Evolutionary conservation across 2,329 filamentous ascomycete genomes (phyloP), one percentile per base, ranked within the genome.

Genomic region (Torrubiella hemipterigena): DNA sequence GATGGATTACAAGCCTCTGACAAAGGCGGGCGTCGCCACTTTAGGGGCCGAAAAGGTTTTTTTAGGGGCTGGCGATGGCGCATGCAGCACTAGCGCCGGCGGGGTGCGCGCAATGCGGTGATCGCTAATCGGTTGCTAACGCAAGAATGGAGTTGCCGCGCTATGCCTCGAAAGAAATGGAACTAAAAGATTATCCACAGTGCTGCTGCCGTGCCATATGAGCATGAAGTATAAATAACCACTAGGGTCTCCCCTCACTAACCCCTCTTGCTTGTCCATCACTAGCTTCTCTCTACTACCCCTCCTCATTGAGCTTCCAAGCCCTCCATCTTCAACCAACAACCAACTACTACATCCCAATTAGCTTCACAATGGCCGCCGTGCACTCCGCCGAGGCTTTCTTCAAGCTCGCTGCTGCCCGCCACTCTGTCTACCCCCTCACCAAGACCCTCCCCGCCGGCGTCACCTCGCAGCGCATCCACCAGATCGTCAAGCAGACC

Each of bases 341-440:
- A 6, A 12, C 14, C 22, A 24, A 24, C 14, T 11, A 24, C 12
- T 24, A 11, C 22, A 24, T n/a, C 22, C 12, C 47, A 32, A 38
- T 40, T 33, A 39, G 54, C 38, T 37, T 45, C 54, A 61, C 50
- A 46, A 67, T 65, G 61, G 51, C 62, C 38, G 40, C 58, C 45
- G 55, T 57, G 45, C 30, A 52, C 38, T 54, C 54, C 41, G 53
- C 68, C 48, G 55, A 63, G 39, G 35, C 63, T 39, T 64, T 84
- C 61, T 55, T 84, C 52, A 63, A 77, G 39, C 68, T 74, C 50
- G 54, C 81, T 64, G 70, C 74, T 62, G 54, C 60, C 54, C 80
- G 82, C 52, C 79, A 81, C 56, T 69, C 72, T 50, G 59, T 69
- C 65, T 85, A 87, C 63, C 55, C 63, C 31, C 70, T 84, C 35